These are phyloP conservation scores for Colletotrichum simmondsii DNA, from an alignment of 2,329 filamentous ascomycete species.

Conservation along the genomic window DNA sequence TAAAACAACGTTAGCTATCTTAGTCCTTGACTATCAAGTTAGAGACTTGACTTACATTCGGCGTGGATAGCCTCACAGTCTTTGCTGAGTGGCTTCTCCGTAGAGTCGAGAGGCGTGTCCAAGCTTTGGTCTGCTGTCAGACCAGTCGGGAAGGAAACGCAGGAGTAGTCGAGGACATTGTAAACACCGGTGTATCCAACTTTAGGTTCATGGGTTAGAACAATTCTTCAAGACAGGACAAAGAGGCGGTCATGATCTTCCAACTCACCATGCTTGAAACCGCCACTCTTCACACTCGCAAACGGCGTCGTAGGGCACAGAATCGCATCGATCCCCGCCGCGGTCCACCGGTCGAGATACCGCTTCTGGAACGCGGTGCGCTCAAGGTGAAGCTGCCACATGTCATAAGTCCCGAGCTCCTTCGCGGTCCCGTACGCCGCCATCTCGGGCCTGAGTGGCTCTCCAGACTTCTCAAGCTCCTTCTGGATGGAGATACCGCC, in stretches of 20 bases:
- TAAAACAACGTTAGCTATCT: not conserved
- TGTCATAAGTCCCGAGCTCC: conserved; percentile 54
- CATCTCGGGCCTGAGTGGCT: conserved; percentile 55
- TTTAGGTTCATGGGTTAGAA: conserved; percentile 31
- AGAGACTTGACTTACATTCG: conserved; percentile 51
- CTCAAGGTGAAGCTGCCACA: conserved; percentile 61
- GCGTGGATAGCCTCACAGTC: conserved; percentile 50
- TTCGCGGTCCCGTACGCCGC: conserved; percentile 42
- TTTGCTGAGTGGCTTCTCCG: conserved; percentile 47
- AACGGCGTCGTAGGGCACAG: conserved; percentile 66
- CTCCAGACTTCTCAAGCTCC: conserved; percentile 52
- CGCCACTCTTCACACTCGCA: conserved; percentile 53
- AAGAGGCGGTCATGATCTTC: not conserved
- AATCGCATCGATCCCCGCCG: conserved; percentile 68
- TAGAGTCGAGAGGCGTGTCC: conserved; percentile 43
- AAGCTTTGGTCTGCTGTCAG: conserved; percentile 51
- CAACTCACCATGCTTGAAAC: conserved; percentile 54
- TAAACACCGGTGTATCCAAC: conserved; percentile 62
- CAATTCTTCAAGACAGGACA: not conserved
- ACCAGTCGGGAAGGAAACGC: conserved; percentile 58
- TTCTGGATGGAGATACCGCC: conserved; percentile 53
- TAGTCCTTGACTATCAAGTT: too few species aligned
- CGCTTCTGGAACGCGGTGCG: conserved; percentile 56
- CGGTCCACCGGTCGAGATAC: conserved; percentile 58
- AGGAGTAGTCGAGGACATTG: conserved; percentile 60